Evolutionary conservation across 2,329 filamentous ascomycete species (phyloP).

Genomic region (Colletotrichum paranaense): DNA sequence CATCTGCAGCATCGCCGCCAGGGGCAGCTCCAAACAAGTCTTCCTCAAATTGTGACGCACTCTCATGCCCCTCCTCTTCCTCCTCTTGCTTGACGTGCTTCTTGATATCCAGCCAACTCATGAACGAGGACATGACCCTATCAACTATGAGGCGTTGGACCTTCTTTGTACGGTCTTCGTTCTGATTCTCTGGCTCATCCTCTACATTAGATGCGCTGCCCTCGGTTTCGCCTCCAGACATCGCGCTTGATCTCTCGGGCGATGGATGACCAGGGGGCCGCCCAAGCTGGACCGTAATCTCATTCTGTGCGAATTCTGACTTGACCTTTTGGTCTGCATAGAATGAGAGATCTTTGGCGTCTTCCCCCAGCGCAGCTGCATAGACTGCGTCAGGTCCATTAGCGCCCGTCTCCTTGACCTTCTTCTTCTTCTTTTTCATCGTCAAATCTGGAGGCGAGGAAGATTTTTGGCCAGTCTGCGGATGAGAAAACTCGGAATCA

Average conservation of each 20-base stretch:
- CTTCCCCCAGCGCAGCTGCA: too few relatives aligned
- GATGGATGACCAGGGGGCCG: too few relatives aligned
- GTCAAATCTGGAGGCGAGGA: too few relatives aligned
- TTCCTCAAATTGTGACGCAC: background rate
- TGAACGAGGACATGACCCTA: constrained; percentile 24
- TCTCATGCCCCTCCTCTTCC: background rate
- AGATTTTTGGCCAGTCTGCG: too few relatives aligned
- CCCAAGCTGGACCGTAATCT: background rate
- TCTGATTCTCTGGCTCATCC: background rate
- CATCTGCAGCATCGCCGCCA: background rate
- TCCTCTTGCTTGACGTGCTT: background rate
- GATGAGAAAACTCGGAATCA: too few relatives aligned
- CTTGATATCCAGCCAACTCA: constrained; percentile 26
- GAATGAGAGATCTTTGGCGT: too few relatives aligned
- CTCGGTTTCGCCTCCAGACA: background rate
- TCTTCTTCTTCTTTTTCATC: too few relatives aligned
- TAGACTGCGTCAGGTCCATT: too few relatives aligned
- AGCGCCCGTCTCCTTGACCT: too few relatives aligned
- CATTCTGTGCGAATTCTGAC: background rate
- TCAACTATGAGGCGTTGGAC: constrained; percentile 21
- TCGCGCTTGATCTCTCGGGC: background rate
- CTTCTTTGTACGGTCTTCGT: background rate
- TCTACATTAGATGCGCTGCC: background rate
- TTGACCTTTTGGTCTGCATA: background rate
- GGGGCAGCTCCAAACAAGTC: background rate